Evolutionary conservation across 2,329 filamentous ascomycete genomes (phyloP), one percentile per base, ranked within the genome.

Genomic region (Thermothelomyces thermophilus): DNA sequence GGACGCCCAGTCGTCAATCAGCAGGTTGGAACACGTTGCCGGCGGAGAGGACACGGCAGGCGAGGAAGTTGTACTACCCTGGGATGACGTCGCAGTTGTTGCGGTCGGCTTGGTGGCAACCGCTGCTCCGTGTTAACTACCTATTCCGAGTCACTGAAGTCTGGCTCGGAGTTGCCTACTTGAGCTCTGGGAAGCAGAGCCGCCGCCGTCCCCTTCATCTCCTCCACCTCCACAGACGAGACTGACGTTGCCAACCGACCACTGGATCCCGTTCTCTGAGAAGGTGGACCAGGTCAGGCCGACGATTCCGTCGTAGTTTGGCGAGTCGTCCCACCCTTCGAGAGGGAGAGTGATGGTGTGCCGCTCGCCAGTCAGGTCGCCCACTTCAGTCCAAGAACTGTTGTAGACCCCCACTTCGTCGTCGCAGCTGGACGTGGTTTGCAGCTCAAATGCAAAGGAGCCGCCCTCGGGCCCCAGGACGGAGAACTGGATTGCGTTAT

Each of bases 1-100:
- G 8, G 79, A 82, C 47, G 70, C 70, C 72, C 76, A 83, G 65
- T 83, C 79, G 55, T 83, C 79, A 47, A 82, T 60, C 33, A 64
- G 51, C 39, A 64, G 52, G 37, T 62, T 59, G 14, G 56, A 51
- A 52, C 63, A 66, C 8, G 43, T 45, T 7, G 48, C 41, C 22
- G 58, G 46, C 40, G 40, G 53, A 47, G 50, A 46, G 8, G 56
- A 54, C 13, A 46, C 43, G 35, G 49, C 47, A 1, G 61, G 54
- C 14, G 39, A 40, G 8, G 49, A 30, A 2, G 52, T 49, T 3
- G 58, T 16, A 16, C 7, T 14, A 16, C 6, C 40, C n/a, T 51
- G 41, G 14, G 54, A 56, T 8, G 36, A 41, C 1, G 51, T 46
- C 5, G 50, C 49, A 11, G 53, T 42, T 6, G 46, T 26, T 3